Percentiles rank a stretch among this genome's conserved stretches.
Conservation (phyloP, 2,329 filamentous ascomycete species). For the Diaporthe sp. region DNA sequence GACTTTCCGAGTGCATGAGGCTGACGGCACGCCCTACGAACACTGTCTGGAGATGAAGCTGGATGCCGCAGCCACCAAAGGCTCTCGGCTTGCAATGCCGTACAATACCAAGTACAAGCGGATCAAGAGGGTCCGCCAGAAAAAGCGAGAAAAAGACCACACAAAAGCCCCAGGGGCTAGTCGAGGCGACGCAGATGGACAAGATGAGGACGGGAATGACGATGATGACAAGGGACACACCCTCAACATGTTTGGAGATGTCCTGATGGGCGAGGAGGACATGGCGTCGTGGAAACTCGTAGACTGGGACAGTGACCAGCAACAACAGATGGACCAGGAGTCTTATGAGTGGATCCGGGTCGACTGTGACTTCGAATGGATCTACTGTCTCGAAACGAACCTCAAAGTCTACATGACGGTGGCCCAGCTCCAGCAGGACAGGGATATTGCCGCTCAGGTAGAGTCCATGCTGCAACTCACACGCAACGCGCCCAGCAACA, state of each 20-base stretch:
- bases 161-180: constrained; percentile 70
- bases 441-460: constrained; percentile 92
- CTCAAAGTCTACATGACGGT: constrained; percentile 98
- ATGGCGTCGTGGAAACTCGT: constrained; percentile 85
- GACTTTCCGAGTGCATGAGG: constrained; percentile 98
- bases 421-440: constrained; percentile 95
- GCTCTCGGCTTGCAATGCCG: constrained; percentile 88
- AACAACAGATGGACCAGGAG: constrained; percentile 92
- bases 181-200: constrained; percentile 59
- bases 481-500: constrained; percentile 76
- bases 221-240: constrained; percentile 76
- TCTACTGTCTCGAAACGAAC: constrained; percentile 83
- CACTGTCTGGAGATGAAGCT: constrained; percentile 97
- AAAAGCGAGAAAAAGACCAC: constrained; percentile 79
- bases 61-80: constrained; percentile 74
- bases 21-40: constrained; percentile 97
- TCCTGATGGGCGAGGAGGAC: constrained; percentile 86
- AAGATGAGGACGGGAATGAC: constrained; percentile 70
- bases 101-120: constrained; percentile 99
- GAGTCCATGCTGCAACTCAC: constrained; percentile 83
- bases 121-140: constrained; percentile 82
- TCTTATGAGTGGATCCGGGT: constrained; percentile 99
- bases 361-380: constrained; percentile 98
- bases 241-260: constrained; percentile 92
- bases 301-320: constrained; percentile 91